These are phyloP conservation scores for Mycosarcoma maydis DNA, from an alignment of 1,284 basidiomycete species.

Conservation along the genomic window DNA sequence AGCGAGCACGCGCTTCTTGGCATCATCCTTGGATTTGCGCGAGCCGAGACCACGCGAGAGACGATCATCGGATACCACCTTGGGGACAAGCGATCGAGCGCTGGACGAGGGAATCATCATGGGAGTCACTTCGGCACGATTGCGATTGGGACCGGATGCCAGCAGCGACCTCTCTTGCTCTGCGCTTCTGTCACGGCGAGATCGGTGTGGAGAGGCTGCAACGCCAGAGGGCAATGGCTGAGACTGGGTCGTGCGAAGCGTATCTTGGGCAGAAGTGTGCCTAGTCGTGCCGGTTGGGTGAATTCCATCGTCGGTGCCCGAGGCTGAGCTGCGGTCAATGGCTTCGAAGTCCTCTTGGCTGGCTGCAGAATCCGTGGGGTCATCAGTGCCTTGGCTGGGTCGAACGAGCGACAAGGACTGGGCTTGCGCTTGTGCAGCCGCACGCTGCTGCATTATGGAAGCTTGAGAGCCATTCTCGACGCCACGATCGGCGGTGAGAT, in stretches of 20 bases:
- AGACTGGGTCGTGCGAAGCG: slow-evolving; percentile 10
- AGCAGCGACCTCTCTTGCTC: slow-evolving; percentile 40
- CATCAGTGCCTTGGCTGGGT: slow-evolving; percentile 10
- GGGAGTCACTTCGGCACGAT: slow-evolving; percentile 30
- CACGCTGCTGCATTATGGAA: slow-evolving; percentile 60
- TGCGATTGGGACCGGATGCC: slow-evolving; percentile 44
- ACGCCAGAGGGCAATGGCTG: slow-evolving; percentile 17
- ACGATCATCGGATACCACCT: slow-evolving; percentile 30
- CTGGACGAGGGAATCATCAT: slow-evolving; percentile 43
- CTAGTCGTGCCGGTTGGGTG: slow-evolving; percentile 9
- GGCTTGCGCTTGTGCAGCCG: slow-evolving; percentile 52
- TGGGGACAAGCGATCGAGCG: slow-evolving; percentile 36
- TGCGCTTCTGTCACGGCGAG: slow-evolving; percentile 10
- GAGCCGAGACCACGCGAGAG: slow-evolving; percentile 20
- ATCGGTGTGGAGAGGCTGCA: slow-evolving; percentile 22
- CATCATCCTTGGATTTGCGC: slow-evolving; percentile 26
- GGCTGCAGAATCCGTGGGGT: slow-evolving; percentile 14
- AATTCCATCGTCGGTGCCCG: slow-evolving; percentile 34
- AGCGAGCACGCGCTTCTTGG: slow-evolving; percentile 29
- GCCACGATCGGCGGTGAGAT: slow-evolving; percentile 17
- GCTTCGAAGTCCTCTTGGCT: slow-evolving; percentile 48
- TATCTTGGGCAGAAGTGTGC: slow-evolving; percentile 10
- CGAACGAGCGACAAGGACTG: slow-evolving; percentile 31
- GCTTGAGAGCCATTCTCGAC: slow-evolving; percentile 20
- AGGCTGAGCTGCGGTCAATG: slow-evolving; percentile 45